Base-by-base conservation (phyloP, 1,139 yeast genomes). In the Spathaspora jeffriesii region DNA sequence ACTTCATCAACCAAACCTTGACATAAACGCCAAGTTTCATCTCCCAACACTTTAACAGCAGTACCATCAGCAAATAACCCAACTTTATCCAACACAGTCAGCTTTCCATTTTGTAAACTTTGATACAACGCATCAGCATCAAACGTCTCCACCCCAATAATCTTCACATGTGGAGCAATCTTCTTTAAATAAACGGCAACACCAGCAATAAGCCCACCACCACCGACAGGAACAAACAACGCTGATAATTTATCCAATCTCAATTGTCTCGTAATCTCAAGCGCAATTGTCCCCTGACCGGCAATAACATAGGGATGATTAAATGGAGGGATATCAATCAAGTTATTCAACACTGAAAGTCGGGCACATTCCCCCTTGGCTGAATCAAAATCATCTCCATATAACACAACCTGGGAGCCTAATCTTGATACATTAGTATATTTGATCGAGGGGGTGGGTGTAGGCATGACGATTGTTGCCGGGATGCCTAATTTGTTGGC, bases 11-110 rank as follows among this genome's bases (percentile, higher is more conserved):
- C 90, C 48, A 84, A 83, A 43, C 87, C 82, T 55, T 78, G 71
- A 56, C 93, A 84, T 20, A 92, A 77, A 60, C 96, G 78, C 78
- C 90, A 93, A 14, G 96, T 87, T 67, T 95, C 99, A 53, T 85
- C 87, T 47, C 99, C 99, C 28, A 91, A 77, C 11, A 86, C 67
- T 60, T 85, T 88, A 40, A 93, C 99, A 4, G 99, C 97, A n/a
- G 99, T 91, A 62, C 99, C 99, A 66, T 93, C 99, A n/a, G 99
- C 99, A 68, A 93, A 93, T n/a, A 88, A 74, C n/a, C 99, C 99
- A 9, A 92, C 98, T 25, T 78, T 74, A 30, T 76, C 70, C 50
- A 95, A 75, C 2, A 73, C 64, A n/a, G 80, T 81, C 55, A 85
- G 79, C 46, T 81, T 68, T 28, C 82, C 78, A 17, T 68, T 61